Evolutionary conservation across 306 rosid species (phyloP).

Genomic region (Cicer judaicum): DNA sequence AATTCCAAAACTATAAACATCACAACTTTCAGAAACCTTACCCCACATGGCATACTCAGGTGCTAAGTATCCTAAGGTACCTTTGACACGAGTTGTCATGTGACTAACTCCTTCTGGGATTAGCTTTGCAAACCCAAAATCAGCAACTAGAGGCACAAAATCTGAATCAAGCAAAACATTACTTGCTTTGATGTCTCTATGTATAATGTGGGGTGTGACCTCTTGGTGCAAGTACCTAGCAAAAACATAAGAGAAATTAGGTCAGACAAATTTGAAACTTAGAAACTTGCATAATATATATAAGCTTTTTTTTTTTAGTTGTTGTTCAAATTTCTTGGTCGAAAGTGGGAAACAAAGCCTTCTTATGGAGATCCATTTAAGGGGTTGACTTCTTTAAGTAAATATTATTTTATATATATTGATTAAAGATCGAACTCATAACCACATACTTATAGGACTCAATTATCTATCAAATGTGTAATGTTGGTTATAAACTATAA

Average conservation of each 20-base stretch:
- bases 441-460: no score
- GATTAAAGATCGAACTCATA: no score
- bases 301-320: not conserved
- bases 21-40: conserved; percentile 86
- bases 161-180: conserved; percentile 79
- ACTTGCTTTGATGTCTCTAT: conserved; percentile 87
- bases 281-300: not conserved
- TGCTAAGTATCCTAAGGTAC: conserved; percentile 86
- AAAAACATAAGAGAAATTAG: not conserved
- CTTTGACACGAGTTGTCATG: conserved; percentile 89
- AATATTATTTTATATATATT: no score
- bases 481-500: no score
- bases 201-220: conserved; percentile 83
- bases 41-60: conserved; percentile 99
- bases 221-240: conserved; percentile 84
- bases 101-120: conserved; percentile 94
- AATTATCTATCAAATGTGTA: no score
- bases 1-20: conserved; percentile 82
- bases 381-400: no score
- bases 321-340: no score
- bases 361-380: no score
- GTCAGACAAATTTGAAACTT: not conserved
- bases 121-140: conserved; percentile 90
- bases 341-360: no score
- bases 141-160: conserved; percentile 79